phyloP scores from a whole-genome alignment of 2,329 filamentous ascomycete species.

The Setomelanomma holmii region DNA sequence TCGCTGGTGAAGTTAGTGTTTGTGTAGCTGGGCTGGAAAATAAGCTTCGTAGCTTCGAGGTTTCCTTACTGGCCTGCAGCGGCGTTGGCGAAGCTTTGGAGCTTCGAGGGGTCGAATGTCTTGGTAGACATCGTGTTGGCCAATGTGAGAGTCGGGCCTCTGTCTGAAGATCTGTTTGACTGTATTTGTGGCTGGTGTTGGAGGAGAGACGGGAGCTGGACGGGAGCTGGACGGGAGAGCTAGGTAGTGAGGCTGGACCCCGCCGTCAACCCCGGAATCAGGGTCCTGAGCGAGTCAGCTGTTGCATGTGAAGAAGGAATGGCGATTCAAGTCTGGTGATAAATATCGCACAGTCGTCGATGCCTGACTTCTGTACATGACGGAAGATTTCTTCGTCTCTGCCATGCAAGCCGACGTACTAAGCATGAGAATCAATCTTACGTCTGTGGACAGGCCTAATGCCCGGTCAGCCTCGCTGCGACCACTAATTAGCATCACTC shows the following conservation, averaged over 20 bases:
- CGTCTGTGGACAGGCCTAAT: too few species aligned
- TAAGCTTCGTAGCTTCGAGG: conserved; percentile 4
- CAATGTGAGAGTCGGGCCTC: not conserved
- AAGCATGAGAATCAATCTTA: too few species aligned
- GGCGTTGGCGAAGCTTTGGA: conserved; percentile 75
- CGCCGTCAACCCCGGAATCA: conserved; percentile 4
- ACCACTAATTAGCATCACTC: too few species aligned
- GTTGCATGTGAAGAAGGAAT: not conserved
- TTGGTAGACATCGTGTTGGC: conserved; percentile 45
- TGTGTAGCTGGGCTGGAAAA: not conserved
- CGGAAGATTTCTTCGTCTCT: not conserved
- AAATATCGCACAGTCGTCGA: not conserved
- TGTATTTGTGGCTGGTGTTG: not conserved
- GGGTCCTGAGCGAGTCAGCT: conserved; percentile 28
- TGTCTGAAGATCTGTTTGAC: conserved; percentile 1
- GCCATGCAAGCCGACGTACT: too few species aligned
- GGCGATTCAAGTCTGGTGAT: not conserved
- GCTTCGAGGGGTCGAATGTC: conserved; percentile 65
- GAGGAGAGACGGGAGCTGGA: not conserved
- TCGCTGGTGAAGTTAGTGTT: conserved; percentile 64
- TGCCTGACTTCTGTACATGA: not conserved
- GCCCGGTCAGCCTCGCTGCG: too few species aligned
- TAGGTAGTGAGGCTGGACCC: conserved; percentile 13
- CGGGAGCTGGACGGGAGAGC: not conserved
- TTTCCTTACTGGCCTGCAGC: conserved; percentile 82